Conservation (phyloP, 164 flowering plant species). For the Cinnamomum chago region DNA sequence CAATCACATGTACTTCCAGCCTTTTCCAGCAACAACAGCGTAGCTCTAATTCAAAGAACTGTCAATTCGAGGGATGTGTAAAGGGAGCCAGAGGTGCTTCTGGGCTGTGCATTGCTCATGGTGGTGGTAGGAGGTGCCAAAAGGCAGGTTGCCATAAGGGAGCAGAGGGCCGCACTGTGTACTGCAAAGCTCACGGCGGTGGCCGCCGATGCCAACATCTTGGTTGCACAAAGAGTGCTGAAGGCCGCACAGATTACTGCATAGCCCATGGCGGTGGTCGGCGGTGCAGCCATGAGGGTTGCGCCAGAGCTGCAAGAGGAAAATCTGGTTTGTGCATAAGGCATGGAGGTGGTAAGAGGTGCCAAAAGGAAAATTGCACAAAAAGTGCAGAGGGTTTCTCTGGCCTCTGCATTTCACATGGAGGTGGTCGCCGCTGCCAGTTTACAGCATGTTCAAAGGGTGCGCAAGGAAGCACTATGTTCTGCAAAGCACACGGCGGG, state of each 20-base stretch:
- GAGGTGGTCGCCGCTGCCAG: constrained; percentile 92
- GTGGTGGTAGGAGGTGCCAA: constrained; percentile 93
- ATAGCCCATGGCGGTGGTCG: constrained; percentile 98
- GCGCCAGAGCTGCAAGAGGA: constrained; percentile 85
- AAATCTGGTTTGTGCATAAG: constrained; percentile 86
- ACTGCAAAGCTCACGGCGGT: constrained; percentile 97
- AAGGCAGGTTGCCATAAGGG: constrained; percentile 81
- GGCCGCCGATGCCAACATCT: constrained; percentile 84
- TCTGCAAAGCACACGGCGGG: constrained; percentile 87
- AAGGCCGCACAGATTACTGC: constrained; percentile 90
- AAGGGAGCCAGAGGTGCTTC: constrained; percentile 99
- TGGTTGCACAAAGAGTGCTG: constrained; percentile 96
- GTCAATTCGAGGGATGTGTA: constrained; percentile 80
- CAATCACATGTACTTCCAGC: constrained; percentile 80
- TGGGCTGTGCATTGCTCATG: constrained; percentile 91
- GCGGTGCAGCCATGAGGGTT: constrained; percentile 76
- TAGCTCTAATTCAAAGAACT: constrained; percentile 42
- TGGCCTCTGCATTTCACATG: constrained; percentile 95
- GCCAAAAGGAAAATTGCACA: constrained; percentile 76
- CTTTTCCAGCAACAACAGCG: constrained; percentile 43
- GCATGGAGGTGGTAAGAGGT: constrained; percentile 99
- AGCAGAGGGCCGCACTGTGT: constrained; percentile 92
- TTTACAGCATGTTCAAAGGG: constrained; percentile 67
- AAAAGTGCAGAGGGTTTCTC: constrained; percentile 93
- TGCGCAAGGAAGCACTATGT: constrained; percentile 91